A percentile compares a stretch with the other conserved stretches of the same genome.
phyloP scores from a whole-genome alignment of 164 flowering plant genomes.

The Aristolochia californica region DNA sequence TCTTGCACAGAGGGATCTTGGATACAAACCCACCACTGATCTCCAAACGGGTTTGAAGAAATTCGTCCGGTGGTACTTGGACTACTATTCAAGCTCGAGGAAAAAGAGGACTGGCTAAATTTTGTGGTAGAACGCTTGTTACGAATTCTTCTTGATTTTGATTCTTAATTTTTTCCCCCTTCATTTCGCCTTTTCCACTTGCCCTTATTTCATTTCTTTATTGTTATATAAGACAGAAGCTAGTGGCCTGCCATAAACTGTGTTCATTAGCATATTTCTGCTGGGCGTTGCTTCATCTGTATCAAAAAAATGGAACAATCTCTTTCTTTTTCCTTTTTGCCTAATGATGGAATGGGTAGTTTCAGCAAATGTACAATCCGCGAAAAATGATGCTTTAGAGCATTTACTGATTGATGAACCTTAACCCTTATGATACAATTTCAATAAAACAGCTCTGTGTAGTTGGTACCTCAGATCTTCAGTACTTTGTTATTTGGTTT shows the following conservation, averaged over 20 bases:
- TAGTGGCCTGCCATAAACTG: slow-evolving; percentile 12
- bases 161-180: slow-evolving; percentile 43
- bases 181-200: slow-evolving; percentile 9
- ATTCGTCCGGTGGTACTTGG: slow-evolving; percentile 58
- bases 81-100: slow-evolving; percentile 44
- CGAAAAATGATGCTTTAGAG: slow-evolving; percentile 3
- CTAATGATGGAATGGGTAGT: slow-evolving; percentile 9
- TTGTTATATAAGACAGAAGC: slow-evolving; percentile 27
- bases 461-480: background rate
- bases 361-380: slow-evolving; percentile 5
- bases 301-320: slow-evolving; percentile 17
- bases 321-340: slow-evolving; percentile 13
- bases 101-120: slow-evolving; percentile 46
- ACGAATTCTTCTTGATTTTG: slow-evolving; percentile 38
- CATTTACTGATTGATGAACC: slow-evolving; percentile 1
- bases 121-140: slow-evolving; percentile 20
- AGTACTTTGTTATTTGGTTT: background rate
- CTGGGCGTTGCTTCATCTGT: slow-evolving; percentile 22
- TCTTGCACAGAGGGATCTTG: slow-evolving; percentile 65
- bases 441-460: slow-evolving; percentile 6
- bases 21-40: slow-evolving; percentile 83
- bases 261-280: slow-evolving; percentile 12
- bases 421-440: background rate
- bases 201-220: slow-evolving; percentile 6
- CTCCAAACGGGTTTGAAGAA: slow-evolving; percentile 87